These are phyloP conservation scores for Conringia planisiliqua DNA, from an alignment of 345 rosid species.

Conservation along the genomic window DNA sequence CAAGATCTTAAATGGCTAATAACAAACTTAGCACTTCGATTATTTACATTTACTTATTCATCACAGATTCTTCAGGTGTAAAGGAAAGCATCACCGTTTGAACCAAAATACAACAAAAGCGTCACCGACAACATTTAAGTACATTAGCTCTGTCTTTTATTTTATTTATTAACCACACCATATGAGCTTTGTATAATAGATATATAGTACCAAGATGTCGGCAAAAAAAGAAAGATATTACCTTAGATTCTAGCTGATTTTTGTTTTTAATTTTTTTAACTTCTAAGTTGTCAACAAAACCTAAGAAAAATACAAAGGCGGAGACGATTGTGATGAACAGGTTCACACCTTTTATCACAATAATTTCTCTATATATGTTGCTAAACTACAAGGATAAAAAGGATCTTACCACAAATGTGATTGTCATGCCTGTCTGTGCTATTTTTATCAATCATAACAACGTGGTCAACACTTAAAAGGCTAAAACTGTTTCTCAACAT, in stretches of 20 bases:
- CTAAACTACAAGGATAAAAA: conserved; percentile 6
- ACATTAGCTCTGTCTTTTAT: neutral
- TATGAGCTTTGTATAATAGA: neutral
- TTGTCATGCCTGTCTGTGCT: conserved; percentile 3
- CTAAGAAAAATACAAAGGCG: neutral
- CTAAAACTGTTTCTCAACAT: neutral
- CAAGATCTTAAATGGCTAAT: neutral
- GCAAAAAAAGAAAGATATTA: neutral
- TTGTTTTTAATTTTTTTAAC: neutral
- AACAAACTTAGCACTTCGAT: neutral
- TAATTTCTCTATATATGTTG: neutral
- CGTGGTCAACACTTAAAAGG: neutral
- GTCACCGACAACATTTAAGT: conserved; percentile 25
- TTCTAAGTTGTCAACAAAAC: neutral
- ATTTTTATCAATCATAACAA: neutral
- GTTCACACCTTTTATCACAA: neutral
- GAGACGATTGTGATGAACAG: neutral
- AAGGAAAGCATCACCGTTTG: neutral
- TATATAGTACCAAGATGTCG: neutral
- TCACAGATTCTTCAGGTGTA: neutral
- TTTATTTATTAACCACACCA: neutral
- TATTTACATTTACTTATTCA: neutral
- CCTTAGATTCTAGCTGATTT: neutral
- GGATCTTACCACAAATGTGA: conserved; percentile 13
- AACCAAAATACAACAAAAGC: neutral